phyloP scores from a whole-genome alignment of 2,329 filamentous ascomycete species.

The Hymenoscyphus fraxineus region DNA sequence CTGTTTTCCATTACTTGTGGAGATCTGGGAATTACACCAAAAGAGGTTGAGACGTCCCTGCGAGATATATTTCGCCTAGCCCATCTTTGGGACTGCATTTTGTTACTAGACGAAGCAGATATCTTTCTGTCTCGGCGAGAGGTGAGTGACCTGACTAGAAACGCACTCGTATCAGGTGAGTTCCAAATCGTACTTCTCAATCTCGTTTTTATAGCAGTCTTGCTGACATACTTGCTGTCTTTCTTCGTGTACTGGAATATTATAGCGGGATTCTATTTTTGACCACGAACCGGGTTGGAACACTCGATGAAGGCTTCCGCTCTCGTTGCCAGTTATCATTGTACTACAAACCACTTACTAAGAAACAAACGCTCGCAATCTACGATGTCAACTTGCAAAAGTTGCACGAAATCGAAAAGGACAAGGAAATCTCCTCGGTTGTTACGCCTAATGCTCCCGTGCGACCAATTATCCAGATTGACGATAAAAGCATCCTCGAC shows the following conservation, averaged over 20 bases:
- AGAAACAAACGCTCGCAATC: neutral
- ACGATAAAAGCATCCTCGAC: slow-evolving; percentile 3
- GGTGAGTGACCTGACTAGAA: slow-evolving; percentile 31
- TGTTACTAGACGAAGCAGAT: slow-evolving; percentile 50
- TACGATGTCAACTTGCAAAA: neutral
- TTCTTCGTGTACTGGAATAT: slow-evolving; percentile 40
- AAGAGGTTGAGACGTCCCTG: slow-evolving; percentile 42
- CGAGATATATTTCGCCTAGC: slow-evolving; percentile 46
- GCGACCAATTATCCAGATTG: slow-evolving; percentile 2
- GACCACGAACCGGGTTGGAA: slow-evolving; percentile 38
- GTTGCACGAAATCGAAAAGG: neutral
- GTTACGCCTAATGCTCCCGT: neutral
- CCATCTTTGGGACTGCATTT: slow-evolving; percentile 45
- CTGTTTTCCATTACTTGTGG: slow-evolving; percentile 38
- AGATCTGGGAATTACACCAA: slow-evolving; percentile 44
- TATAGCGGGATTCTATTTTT: slow-evolving; percentile 41
- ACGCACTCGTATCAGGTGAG: slow-evolving; percentile 32
- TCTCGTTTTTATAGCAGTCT: slow-evolving; percentile 5
- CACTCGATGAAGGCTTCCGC: neutral
- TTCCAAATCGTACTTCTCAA: neutral
- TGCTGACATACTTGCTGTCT: slow-evolving; percentile 3
- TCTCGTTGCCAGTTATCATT: neutral
- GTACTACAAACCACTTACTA: neutral
- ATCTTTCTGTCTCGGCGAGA: slow-evolving; percentile 41
- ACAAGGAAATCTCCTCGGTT: neutral